These are phyloP conservation scores for Emergomyces africanus DNA, from an alignment of 2,329 filamentous ascomycete genomes.

Conservation along the genomic window DNA sequence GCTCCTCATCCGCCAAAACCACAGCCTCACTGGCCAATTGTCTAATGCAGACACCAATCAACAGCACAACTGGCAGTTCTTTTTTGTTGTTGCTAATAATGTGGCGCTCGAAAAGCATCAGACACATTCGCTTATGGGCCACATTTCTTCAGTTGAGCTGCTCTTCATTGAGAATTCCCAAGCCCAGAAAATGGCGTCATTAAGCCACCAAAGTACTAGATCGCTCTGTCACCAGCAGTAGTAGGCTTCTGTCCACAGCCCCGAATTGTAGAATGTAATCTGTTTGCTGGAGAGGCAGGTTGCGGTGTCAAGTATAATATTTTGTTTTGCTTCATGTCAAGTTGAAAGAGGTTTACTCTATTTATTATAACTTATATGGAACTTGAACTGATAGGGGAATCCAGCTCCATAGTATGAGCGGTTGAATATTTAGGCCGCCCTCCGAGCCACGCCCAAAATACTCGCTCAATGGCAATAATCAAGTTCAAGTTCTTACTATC, in stretches of 20 bases:
- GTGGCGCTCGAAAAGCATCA: not conserved
- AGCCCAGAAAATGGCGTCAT: not conserved
- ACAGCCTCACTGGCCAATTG: not conserved
- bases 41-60: not conserved
- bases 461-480: too few species aligned
- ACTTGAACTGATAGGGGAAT: too few species aligned
- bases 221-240: not conserved
- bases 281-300: not conserved
- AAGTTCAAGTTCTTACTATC: too few species aligned
- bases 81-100: not conserved
- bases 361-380: too few species aligned
- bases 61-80: too few species aligned
- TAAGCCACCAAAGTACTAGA: not conserved
- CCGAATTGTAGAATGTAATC: not conserved
- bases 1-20: not conserved
- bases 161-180: not conserved
- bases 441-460: too few species aligned
- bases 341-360: too few species aligned
- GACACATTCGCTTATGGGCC: too few species aligned
- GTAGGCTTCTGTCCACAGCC: not conserved
- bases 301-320: not conserved
- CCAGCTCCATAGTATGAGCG: too few species aligned
- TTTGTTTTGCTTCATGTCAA: not conserved
- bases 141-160: not conserved
- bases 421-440: too few species aligned